A percentile compares a stretch with the other conserved stretches of the same genome.
phyloP scores from a whole-genome alignment of 2,329 filamentous ascomycete genomes.

The Neonectria ditissima region DNA sequence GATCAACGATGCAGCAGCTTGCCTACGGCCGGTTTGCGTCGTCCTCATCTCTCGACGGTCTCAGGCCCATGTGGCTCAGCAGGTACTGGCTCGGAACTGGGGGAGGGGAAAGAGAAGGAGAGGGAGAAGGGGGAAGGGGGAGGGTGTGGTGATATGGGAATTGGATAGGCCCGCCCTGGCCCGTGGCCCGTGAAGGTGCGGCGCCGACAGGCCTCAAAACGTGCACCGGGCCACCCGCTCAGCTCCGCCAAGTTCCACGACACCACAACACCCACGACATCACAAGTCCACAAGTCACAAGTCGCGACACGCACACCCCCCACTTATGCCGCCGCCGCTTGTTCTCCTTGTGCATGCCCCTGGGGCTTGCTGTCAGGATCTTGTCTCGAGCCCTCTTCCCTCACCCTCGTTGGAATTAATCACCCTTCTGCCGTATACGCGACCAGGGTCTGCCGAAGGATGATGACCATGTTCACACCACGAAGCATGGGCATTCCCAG shows the following conservation, averaged over 20 bases:
- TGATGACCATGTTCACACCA: constrained; percentile 39
- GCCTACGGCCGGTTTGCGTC: constrained; percentile 16
- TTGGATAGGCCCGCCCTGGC: constrained; percentile 31
- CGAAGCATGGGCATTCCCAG: constrained; percentile 39
- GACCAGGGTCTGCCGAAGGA: constrained; percentile 36
- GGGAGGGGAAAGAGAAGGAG: constrained; percentile 11
- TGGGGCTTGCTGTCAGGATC: constrained; percentile 37
- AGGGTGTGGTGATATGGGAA: constrained; percentile 29
- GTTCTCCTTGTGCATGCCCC: constrained; percentile 38
- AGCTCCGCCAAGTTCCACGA: constrained; percentile 36
- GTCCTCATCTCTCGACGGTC: constrained; percentile 11
- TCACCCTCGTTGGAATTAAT: constrained; percentile 60
- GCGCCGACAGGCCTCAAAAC: constrained; percentile 43
- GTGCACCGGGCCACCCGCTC: constrained; percentile 40
- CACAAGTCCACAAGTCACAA: not conserved
- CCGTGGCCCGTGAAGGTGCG: constrained; percentile 38
- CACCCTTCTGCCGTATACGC: constrained; percentile 56
- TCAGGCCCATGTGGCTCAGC: constrained; percentile 31
- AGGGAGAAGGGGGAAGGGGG: constrained; percentile 14
- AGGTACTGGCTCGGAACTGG: constrained; percentile 13
- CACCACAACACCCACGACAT: not conserved
- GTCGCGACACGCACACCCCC: constrained; percentile 19
- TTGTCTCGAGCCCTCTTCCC: constrained; percentile 58
- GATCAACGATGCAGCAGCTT: constrained; percentile 24
- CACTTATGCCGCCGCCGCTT: constrained; percentile 38